Evolutionary conservation across 1,284 basidiomycete species (phyloP).

Genomic region (Trametes versicolor): DNA sequence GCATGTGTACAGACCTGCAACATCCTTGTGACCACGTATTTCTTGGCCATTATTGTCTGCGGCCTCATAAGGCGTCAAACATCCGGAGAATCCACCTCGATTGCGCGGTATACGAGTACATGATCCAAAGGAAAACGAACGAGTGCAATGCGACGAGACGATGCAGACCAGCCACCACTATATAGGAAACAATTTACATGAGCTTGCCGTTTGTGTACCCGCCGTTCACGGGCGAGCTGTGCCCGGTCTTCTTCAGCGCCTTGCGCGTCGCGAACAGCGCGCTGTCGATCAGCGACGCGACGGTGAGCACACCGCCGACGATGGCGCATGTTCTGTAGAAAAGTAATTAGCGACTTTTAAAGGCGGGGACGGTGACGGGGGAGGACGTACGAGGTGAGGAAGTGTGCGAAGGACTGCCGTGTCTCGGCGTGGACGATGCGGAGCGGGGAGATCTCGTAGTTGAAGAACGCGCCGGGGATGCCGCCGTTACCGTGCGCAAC

Average conservation of each 20-base stretch:
- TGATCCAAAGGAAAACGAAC: conserved; percentile 7
- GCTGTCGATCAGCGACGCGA: conserved; percentile 93
- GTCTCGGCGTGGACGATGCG: conserved; percentile 92
- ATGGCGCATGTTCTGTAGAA: conserved; percentile 92
- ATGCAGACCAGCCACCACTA: conserved; percentile 16
- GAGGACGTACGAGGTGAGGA: conserved; percentile 88
- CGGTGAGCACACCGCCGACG: conserved; percentile 95
- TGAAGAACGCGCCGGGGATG: conserved; percentile 91
- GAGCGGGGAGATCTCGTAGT: conserved; percentile 98
- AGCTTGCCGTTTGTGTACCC: conserved; percentile 55
- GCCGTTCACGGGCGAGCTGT: conserved; percentile 42
- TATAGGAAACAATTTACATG: conserved; percentile 49
- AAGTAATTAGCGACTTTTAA: background rate
- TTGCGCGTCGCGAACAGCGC: conserved; percentile 83
- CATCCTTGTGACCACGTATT: background rate
- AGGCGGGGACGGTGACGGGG: background rate
- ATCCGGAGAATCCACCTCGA: conserved; percentile 12
- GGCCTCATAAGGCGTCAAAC: background rate
- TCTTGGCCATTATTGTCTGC: background rate
- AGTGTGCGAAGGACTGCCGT: conserved; percentile 95
- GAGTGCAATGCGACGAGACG: conserved; percentile 17
- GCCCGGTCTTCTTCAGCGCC: conserved; percentile 67
- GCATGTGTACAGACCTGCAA: no score
- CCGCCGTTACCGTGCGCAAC: conserved; percentile 86
- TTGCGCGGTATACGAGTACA: conserved; percentile 26